phyloP scores from a whole-genome alignment of 2,329 filamentous ascomycete genomes.

The Alternaria dauci region DNA sequence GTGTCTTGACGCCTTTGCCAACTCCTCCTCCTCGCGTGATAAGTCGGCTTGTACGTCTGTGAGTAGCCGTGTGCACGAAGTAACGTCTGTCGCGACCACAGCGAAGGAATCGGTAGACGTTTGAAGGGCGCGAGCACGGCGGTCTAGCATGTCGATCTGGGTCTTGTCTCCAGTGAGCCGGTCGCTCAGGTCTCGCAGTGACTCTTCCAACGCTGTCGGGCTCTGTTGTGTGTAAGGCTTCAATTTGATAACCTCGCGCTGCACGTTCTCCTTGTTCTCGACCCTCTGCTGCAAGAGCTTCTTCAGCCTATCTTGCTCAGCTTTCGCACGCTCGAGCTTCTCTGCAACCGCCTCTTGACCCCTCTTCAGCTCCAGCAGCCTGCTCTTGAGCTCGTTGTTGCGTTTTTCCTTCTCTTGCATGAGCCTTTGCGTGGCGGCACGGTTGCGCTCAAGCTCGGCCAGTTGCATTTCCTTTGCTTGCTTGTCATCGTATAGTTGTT shows the following conservation, averaged over 20 bases:
- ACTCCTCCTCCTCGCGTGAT: slow-evolving; percentile 89
- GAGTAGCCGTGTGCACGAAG: slow-evolving; percentile 85
- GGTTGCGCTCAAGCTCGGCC: slow-evolving; percentile 80
- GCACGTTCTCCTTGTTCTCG: slow-evolving; percentile 72
- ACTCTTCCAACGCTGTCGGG: slow-evolving; percentile 81
- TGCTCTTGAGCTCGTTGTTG: slow-evolving; percentile 86
- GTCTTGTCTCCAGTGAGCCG: slow-evolving; percentile 79
- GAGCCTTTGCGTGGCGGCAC: slow-evolving; percentile 80
- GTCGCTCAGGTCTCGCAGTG: slow-evolving; percentile 81
- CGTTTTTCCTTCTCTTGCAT: slow-evolving; percentile 84
- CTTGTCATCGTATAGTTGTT: slow-evolving; percentile 84
- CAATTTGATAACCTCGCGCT: slow-evolving; percentile 87
- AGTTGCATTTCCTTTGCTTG: slow-evolving; percentile 83
- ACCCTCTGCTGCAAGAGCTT: slow-evolving; percentile 75
- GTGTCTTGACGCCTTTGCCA: slow-evolving; percentile 79
- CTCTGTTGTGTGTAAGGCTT: slow-evolving; percentile 92
- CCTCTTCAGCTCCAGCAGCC: slow-evolving; percentile 79
- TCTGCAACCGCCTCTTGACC: slow-evolving; percentile 85
- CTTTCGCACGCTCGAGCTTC: slow-evolving; percentile 82
- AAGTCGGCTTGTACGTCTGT: slow-evolving; percentile 88
- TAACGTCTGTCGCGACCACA: slow-evolving; percentile 84
- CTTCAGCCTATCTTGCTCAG: slow-evolving; percentile 79
- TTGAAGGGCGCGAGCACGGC: slow-evolving; percentile 85
- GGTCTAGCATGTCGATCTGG: slow-evolving; percentile 87
- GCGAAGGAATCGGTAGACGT: slow-evolving; percentile 90